Evolutionary conservation across 306 rosid genomes (phyloP), one percentile per base, ranked within the genome.

Genomic region (Quercus ilex): DNA sequence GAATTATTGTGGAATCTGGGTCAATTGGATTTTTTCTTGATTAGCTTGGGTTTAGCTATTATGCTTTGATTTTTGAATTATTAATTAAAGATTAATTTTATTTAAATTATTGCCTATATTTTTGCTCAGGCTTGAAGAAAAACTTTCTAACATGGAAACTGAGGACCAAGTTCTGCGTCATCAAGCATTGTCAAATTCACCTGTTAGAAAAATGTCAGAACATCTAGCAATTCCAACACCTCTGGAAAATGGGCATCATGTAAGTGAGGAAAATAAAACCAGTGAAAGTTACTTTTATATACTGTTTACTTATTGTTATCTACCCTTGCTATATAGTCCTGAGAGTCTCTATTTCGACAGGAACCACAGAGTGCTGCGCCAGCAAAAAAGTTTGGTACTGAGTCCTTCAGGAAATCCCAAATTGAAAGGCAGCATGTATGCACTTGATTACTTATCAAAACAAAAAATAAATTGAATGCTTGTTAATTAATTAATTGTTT

Each of bases 51-150:
- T 35, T 35, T 2, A 19, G 72, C 72, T 68, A 33, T 14, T 68
- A 9, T 68, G 25, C 52, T 68, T 4, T 35, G 72, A 17, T 18
- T 68, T 68, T 38, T 68, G 72, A 67, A 33, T n/a, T 1, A 68
- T 35, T 64, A 33, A 23, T 33, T 4, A 68, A 68, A 68, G 25
- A 68, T 18, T 35, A 68, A 9, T 73, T 33, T 75, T 33, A 67
- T 77, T 71, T 75, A 26, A 83, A 77, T 41, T 52, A 51, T 20
- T 81, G 21, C 23, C 49, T 60, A n/a, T 80, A 21, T 79, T 78
- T 10, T 81, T 73, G 68, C 53, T n/a, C 85, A 95, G 99, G 86
- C 91, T 95, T 60, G 93, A 91, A 86, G 99, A 95, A 88, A 93
- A 90, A 83, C 71, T 91, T 15, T 89, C 94, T 69, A 94, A 95